A percentile compares a stretch with the other conserved stretches of the same genome.
Conservation (phyloP, 768 basidiomycete species). For the Leccinum ochraceum region DNA sequence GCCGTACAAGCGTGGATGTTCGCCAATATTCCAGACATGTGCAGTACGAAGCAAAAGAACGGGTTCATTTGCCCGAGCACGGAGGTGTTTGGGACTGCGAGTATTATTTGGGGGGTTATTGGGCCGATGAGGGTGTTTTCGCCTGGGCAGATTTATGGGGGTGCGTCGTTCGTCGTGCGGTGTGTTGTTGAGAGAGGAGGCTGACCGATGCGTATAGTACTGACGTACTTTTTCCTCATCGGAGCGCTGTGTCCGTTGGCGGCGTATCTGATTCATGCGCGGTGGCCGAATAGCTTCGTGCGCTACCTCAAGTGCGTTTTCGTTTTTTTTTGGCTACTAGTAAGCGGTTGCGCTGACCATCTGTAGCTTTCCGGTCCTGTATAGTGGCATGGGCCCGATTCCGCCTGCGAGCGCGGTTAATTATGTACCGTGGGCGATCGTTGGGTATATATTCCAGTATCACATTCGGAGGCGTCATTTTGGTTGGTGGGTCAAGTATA, state of each 20-base stretch:
- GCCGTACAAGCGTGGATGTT: slow-evolving; percentile 68
- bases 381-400: slow-evolving; percentile 34
- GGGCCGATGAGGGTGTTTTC: slow-evolving; percentile 74
- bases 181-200: background rate
- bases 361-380: background rate
- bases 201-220: slow-evolving; percentile 10
- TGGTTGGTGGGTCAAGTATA: slow-evolving; percentile 68
- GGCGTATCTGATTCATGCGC: slow-evolving; percentile 53
- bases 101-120: slow-evolving; percentile 81
- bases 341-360: background rate
- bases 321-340: background rate
- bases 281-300: slow-evolving; percentile 62
- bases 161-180: slow-evolving; percentile 15
- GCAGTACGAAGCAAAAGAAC: slow-evolving; percentile 34
- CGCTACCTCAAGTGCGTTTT: slow-evolving; percentile 62
- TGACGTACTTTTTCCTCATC: slow-evolving; percentile 76
- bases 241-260: slow-evolving; percentile 65
- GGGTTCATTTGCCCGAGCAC: slow-evolving; percentile 72
- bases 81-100: slow-evolving; percentile 77
- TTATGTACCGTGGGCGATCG: slow-evolving; percentile 66
- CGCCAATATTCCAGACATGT: slow-evolving; percentile 38
- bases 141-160: slow-evolving; percentile 59
- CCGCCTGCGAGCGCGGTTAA: slow-evolving; percentile 69
- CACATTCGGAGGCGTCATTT: slow-evolving; percentile 58
- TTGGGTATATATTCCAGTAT: slow-evolving; percentile 68